Evolutionary conservation across 495 filamentous ascomycete species (phyloP), one percentile per base, ranked within the genome.

Genomic region (Podospora tetraspora): DNA sequence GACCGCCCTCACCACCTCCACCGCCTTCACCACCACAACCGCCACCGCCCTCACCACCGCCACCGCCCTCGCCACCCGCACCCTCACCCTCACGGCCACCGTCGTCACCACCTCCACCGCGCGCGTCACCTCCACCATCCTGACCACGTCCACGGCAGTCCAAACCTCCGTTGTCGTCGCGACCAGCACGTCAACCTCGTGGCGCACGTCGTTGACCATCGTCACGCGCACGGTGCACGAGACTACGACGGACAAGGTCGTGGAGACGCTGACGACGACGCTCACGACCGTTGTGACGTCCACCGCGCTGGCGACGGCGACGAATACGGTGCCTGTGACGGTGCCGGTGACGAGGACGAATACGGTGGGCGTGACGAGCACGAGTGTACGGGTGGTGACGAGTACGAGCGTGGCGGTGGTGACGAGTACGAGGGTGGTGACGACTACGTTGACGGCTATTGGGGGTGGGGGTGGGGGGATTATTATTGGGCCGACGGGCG

Each of bases 31-130:
- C 32, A 37, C 32, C 32, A 13, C 32, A 3, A 37, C 32, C 11
- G 11, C 72, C 12, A 25, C 69, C 0, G 56, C 68, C 3, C 30
- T 63, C 0, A n/a, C 60, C 13, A 73, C 70, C 10, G 66, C 66
- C 0, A 75, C 73, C 2, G 68, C n/a, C 22, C 60, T 67, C 11
- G 62, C 68, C 34, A 43, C 32, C 7, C 34, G 34, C 7, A 67
- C 64, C 16, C 52, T 32, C 30, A 70, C 68, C 16, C 27, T 69
- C 34, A 29, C 62, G 11, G 59, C 69, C 56, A 71, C 65, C 21
- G 57, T 59, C 22, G 56, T 59, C 43, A 66, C 61, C 58, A 76
- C 69, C n/a, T 65, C 59, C 62, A 75, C 72, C 1, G 57, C 61
- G 0, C 27, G 57, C 30, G 57, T 57, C 34, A 74, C 72, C 30